phyloP scores from a whole-genome alignment of 129 eudicot species.

The Lonicera japonica region DNA sequence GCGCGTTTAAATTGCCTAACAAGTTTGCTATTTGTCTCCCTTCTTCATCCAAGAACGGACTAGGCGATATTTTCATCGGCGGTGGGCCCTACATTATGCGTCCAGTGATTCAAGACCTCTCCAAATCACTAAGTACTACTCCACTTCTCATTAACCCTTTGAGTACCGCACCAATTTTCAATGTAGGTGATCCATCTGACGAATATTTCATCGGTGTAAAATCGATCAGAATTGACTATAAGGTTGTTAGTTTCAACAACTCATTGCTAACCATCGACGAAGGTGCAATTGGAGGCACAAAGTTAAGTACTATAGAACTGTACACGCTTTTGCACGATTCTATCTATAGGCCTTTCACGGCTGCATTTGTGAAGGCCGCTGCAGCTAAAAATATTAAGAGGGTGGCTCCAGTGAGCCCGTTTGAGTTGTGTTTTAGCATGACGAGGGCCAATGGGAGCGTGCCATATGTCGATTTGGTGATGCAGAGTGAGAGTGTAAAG shows the following conservation, averaged over 20 bases:
- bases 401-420: conserved; percentile 29
- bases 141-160: conserved; percentile 38
- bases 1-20: conserved; percentile 23
- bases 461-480: not conserved
- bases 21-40: conserved; percentile 53
- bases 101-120: conserved; percentile 13
- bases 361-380: conserved; percentile 24
- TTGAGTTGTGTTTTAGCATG: conserved; percentile 27
- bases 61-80: conserved; percentile 40
- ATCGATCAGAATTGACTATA: conserved; percentile 20
- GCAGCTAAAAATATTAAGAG: conserved; percentile 5
- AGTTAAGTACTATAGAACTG: conserved; percentile 23
- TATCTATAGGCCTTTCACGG: conserved; percentile 18
- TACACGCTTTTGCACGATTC: conserved; percentile 23
- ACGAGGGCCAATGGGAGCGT: conserved; percentile 10
- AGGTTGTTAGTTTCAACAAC: conserved; percentile 11
- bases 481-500: not conserved
- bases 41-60: not conserved
- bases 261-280: conserved; percentile 24
- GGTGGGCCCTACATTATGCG: conserved; percentile 31
- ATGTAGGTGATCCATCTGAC: conserved; percentile 10
- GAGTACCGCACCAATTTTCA: conserved; percentile 7
- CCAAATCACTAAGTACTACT: conserved; percentile 25
- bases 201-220: conserved; percentile 35
- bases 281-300: conserved; percentile 38